Evolutionary conservation across 805 yeast species (phyloP).

Genomic region (Lipomyces sp.): DNA sequence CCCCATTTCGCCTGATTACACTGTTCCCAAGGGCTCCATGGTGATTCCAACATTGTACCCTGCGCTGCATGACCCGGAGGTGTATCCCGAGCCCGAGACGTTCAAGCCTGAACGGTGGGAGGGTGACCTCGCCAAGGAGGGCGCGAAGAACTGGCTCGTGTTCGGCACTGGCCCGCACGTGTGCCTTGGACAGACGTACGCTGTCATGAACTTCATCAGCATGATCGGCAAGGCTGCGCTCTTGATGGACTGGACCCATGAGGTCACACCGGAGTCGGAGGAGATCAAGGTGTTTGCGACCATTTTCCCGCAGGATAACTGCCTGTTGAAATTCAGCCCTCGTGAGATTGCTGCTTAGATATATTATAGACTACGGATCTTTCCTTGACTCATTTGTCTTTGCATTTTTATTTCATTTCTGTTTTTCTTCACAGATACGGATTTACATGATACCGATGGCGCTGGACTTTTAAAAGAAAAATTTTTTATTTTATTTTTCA

Average conservation of each 20-base stretch:
- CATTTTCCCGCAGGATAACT: constrained; percentile 95
- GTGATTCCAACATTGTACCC: constrained; percentile 94
- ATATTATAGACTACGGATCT: too few relatives aligned
- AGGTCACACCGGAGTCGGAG: constrained; percentile 80
- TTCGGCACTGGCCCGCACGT: constrained; percentile 97
- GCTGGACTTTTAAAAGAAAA: too few relatives aligned
- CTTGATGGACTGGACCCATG: constrained; percentile 76
- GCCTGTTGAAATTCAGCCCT: constrained; percentile 63
- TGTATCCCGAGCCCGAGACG: constrained; percentile 88
- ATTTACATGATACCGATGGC: too few relatives aligned
- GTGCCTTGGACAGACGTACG: constrained; percentile 93
- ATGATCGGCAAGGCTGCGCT: constrained; percentile 88
- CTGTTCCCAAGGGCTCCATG: constrained; percentile 97
- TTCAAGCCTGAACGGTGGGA: constrained; percentile 96
- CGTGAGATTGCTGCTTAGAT: constrained; percentile 19
- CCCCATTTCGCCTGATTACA: constrained; percentile 77
- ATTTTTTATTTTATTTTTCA: neutral
- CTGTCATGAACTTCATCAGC: constrained; percentile 81
- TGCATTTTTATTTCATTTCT: neutral
- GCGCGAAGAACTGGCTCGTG: constrained; percentile 81
- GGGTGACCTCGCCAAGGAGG: constrained; percentile 65
- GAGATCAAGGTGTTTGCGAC: constrained; percentile 96
- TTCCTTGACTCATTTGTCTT: too few relatives aligned
- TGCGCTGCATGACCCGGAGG: constrained; percentile 95
- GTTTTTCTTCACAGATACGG: neutral